Conservation (phyloP, 805 yeast genomes). For the Saccharomycopsis sp. region DNA sequence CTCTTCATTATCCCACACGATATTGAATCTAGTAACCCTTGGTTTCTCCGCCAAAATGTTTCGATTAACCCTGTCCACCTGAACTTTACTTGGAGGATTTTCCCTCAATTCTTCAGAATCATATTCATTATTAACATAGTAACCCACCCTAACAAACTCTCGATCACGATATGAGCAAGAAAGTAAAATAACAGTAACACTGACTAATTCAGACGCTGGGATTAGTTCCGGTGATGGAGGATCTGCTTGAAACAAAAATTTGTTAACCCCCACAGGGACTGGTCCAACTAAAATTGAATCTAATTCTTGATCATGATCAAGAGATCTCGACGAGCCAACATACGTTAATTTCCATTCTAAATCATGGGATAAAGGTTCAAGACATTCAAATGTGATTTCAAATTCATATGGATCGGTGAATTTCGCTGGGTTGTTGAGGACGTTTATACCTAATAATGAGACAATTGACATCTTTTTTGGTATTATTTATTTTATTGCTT, state of each 20-base stretch:
- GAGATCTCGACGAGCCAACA: conserved; percentile 90
- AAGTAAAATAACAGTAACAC: conserved; percentile 87
- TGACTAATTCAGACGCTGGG: conserved; percentile 91
- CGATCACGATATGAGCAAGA: conserved; percentile 91
- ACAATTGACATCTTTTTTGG: conserved; percentile 80
- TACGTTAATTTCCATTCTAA: conserved; percentile 96
- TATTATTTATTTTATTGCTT: too few species aligned
- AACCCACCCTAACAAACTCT: conserved; percentile 95
- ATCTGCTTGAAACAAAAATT: conserved; percentile 88
- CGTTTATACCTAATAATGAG: conserved; percentile 83
- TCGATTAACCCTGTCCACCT: conserved; percentile 88
- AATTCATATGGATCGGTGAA: conserved; percentile 92
- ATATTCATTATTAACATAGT: conserved; percentile 95
- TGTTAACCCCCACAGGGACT: conserved; percentile 94
- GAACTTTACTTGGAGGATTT: conserved; percentile 89
- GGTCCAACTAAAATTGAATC: conserved; percentile 98
- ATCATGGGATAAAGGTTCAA: conserved; percentile 79
- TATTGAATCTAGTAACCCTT: conserved; percentile 91
- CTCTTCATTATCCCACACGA: conserved; percentile 87
- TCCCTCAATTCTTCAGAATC: conserved; percentile 89
- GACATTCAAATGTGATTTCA: conserved; percentile 95
- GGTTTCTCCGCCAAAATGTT: conserved; percentile 96
- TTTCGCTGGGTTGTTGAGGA: conserved; percentile 89
- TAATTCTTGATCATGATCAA: conserved; percentile 94
- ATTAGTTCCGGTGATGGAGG: conserved; percentile 95